Conservation (phyloP, 768 basidiomycete species). For the Podaxis carcinomalis region DNA sequence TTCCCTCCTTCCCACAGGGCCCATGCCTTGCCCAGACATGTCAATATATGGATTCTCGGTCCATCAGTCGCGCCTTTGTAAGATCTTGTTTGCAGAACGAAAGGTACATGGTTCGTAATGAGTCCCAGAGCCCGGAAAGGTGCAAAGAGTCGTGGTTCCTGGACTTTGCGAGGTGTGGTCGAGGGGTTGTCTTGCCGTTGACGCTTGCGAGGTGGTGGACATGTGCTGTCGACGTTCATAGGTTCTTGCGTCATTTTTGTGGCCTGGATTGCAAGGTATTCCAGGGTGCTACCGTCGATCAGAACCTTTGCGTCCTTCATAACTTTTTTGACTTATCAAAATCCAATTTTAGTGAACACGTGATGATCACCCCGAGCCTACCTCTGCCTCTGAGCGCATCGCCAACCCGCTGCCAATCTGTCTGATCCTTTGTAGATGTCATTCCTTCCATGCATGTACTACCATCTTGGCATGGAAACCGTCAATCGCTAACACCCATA, state of each 20-base stretch:
- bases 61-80: constrained; percentile 82
- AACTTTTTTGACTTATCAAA: neutral
- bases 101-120: constrained; percentile 87
- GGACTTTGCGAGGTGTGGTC: constrained; percentile 16
- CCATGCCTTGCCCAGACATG: constrained; percentile 87
- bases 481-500: too few species aligned
- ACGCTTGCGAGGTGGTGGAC: constrained; percentile 48
- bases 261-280: neutral
- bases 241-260: constrained; percentile 3
- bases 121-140: constrained; percentile 96
- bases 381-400: too few species aligned
- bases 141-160: constrained; percentile 65
- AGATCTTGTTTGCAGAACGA: constrained; percentile 80
- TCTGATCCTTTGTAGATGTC: neutral
- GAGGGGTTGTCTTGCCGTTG: constrained; percentile 32
- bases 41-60: constrained; percentile 79
- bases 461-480: too few species aligned
- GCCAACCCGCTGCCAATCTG: neutral
- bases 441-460: too few species aligned
- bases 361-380: too few species aligned
- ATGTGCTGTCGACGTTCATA: constrained; percentile 14
- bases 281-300: neutral
- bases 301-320: too few species aligned
- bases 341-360: neutral
- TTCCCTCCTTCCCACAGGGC: constrained; percentile 95